Percentiles rank a stretch among this genome's conserved stretches.
phyloP scores from a whole-genome alignment of 139 green algal species.

The Chloropicon primus region DNA sequence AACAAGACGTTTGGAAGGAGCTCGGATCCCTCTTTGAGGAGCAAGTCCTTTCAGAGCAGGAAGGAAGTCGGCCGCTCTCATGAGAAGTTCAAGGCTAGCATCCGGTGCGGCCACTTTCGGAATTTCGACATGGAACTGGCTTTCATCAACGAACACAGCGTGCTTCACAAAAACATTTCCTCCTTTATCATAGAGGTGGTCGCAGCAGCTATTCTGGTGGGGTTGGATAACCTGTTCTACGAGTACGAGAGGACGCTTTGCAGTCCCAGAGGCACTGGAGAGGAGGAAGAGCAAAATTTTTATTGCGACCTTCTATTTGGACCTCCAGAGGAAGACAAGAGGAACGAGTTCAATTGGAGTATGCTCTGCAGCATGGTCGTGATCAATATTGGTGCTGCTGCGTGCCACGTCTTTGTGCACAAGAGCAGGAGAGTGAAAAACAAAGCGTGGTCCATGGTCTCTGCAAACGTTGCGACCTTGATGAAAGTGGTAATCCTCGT shows the following conservation, averaged over 20 bases:
- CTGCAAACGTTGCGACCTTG: neutral
- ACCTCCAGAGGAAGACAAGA: neutral
- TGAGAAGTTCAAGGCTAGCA: too few species aligned
- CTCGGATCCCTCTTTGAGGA: too few species aligned
- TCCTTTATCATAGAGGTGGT: neutral
- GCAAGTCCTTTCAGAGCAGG: too few species aligned
- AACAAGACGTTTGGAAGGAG: too few species aligned
- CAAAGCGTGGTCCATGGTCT: neutral
- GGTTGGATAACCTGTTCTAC: neutral
- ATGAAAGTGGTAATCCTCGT: neutral
- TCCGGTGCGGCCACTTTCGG: neutral
- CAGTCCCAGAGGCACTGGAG: neutral
- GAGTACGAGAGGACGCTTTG: neutral
- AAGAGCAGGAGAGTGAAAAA: neutral
- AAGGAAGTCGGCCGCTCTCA: too few species aligned
- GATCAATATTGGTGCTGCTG: neutral
- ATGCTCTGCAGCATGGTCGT: neutral
- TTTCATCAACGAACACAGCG: neutral
- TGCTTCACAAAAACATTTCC: neutral
- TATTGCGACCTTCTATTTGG: neutral
- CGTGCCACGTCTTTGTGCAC: neutral
- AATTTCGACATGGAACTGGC: neutral
- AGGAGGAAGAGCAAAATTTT: neutral
- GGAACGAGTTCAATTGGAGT: neutral
- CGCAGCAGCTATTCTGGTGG: neutral